phyloP scores from a whole-genome alignment of 345 rosid genomes.

The Lagerstroemia speciosa region DNA sequence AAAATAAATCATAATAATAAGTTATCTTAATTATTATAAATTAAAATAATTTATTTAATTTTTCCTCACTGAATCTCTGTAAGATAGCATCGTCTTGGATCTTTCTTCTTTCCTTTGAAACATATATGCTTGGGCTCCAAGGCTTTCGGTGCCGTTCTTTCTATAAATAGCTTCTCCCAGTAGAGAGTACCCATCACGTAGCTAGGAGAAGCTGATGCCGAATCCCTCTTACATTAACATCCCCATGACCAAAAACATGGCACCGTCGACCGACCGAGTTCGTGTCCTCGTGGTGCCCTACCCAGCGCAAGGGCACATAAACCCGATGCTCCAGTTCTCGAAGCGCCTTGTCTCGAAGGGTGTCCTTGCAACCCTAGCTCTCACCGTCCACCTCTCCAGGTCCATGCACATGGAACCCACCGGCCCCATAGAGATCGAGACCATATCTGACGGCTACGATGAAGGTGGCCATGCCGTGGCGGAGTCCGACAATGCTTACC shows the following conservation, averaged over 20 bases:
- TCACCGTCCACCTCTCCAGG: constrained; percentile 11
- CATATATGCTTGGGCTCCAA: too few relatives aligned
- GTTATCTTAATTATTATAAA: too few relatives aligned
- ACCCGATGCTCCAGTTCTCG: constrained; percentile 33
- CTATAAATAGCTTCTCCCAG: too few relatives aligned
- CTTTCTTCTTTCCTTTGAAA: too few relatives aligned
- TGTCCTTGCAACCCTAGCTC: constrained; percentile 20
- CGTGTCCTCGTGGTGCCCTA: constrained; percentile 24
- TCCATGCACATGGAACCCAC: constrained; percentile 9
- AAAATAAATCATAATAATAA: too few relatives aligned
- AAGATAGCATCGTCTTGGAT: too few relatives aligned
- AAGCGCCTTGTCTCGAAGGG: constrained; percentile 24
- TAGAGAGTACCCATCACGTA: too few relatives aligned
- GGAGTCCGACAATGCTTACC: constrained; percentile 6
- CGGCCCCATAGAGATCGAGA: constrained; percentile 12
- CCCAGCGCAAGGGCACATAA: constrained; percentile 32
- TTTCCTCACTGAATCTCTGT: too few relatives aligned
- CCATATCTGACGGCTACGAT: constrained; percentile 38
- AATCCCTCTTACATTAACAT: neutral
- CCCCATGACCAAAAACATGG: neutral
- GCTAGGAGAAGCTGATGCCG: too few relatives aligned
- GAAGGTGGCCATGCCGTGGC: constrained; percentile 16
- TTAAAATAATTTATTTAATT: too few relatives aligned
- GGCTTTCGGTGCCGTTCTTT: too few relatives aligned
- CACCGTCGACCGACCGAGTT: neutral